phyloP scores from a whole-genome alignment of 768 basidiomycete species.

The Tremella yokohamensis region DNA sequence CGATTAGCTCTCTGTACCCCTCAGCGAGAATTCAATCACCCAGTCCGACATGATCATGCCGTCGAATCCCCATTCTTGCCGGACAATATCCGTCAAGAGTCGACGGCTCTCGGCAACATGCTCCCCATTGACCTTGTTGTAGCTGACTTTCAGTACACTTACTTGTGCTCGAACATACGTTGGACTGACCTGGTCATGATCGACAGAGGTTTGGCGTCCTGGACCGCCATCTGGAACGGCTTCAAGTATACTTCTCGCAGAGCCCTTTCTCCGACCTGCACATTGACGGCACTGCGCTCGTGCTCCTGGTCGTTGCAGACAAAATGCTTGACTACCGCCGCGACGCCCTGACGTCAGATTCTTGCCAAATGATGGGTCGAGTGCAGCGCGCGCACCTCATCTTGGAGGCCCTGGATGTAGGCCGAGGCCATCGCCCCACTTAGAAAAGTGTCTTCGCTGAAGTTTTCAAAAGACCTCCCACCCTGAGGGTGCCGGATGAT shows the following conservation, averaged over 20 bases:
- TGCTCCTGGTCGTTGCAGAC: constrained; percentile 68
- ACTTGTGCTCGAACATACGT: too few relatives aligned
- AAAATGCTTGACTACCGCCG: constrained; percentile 70
- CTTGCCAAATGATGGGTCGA: too few relatives aligned
- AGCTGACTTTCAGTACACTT: constrained; percentile 26
- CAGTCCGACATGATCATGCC: constrained; percentile 56
- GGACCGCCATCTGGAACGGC: constrained; percentile 56
- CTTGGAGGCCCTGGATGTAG: constrained; percentile 66
- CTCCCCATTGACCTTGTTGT: constrained; percentile 61
- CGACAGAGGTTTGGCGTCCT: constrained; percentile 31
- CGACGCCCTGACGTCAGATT: constrained; percentile 53
- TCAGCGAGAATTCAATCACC: constrained; percentile 6
- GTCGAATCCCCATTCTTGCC: constrained; percentile 65
- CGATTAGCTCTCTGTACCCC: background rate
- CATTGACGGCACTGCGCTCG: constrained; percentile 53
- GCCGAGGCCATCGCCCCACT: constrained; percentile 62
- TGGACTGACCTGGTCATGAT: constrained; percentile 38
- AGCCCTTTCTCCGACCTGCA: constrained; percentile 58
- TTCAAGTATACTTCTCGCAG: constrained; percentile 68
- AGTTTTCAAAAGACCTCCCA: constrained; percentile 60
- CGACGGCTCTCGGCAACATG: constrained; percentile 60
- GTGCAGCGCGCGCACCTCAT: constrained; percentile 39
- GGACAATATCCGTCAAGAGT: constrained; percentile 59
- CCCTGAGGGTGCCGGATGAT: constrained; percentile 57
- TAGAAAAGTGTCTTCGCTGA: constrained; percentile 66